phyloP scores from a whole-genome alignment of 345 rosid species.

The Rhodomyrtus tomentosa region DNA sequence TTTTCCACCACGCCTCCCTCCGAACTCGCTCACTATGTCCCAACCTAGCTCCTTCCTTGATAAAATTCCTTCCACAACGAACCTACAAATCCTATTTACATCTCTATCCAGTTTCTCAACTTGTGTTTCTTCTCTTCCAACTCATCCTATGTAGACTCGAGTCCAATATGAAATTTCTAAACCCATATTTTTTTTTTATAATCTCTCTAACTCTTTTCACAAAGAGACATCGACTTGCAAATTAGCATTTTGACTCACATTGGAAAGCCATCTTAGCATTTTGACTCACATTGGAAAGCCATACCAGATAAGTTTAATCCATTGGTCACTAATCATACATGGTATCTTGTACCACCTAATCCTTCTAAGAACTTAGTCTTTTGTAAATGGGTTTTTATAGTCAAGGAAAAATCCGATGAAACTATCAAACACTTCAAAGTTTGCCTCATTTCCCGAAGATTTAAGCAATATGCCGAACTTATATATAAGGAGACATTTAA shows the following conservation, averaged over 20 bases:
- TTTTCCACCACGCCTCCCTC: neutral
- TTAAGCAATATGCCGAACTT: rapidly evolving
- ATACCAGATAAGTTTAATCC: neutral
- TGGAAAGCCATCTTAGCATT: neutral
- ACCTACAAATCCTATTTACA: neutral
- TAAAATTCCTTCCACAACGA: no score
- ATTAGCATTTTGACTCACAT: neutral
- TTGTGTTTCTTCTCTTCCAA: neutral
- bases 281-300: neutral
- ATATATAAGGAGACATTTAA: neutral
- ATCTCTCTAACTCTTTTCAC: neutral
- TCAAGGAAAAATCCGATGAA: neutral
- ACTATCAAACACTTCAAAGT: neutral
- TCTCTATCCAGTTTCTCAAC: neutral
- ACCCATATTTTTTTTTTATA: neutral
- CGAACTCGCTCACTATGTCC: neutral
- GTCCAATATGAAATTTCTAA: neutral
- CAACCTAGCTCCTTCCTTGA: neutral
- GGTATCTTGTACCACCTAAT: neutral
- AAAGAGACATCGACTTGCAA: neutral
- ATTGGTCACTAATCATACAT: neutral
- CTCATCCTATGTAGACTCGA: neutral
- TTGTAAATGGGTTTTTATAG: neutral
- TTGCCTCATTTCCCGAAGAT: rapidly evolving
- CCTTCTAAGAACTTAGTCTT: neutral